Evolutionary conservation across 2,329 filamentous ascomycete genomes (phyloP), one percentile per base, ranked within the genome.

Genomic region (Aspergillus costaricaensis): DNA sequence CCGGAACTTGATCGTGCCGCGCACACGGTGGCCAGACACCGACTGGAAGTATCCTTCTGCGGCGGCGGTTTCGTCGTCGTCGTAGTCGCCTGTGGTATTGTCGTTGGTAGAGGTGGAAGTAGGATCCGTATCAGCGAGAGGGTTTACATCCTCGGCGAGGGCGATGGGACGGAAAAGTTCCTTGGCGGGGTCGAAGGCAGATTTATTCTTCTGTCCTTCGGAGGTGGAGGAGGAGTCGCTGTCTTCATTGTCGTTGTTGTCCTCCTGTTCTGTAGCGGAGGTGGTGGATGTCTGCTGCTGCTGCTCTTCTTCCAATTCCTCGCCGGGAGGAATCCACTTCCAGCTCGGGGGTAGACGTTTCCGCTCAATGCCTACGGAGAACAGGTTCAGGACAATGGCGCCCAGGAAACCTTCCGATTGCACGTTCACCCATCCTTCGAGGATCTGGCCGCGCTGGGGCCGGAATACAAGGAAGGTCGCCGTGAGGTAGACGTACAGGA

Each of bases 331-430:
- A 15, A 91, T 83, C 89, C 92, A 98, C 62, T 81, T 86, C 95
- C 94, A 99, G 23, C 85, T 84, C 14, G 80, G 76, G 0, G 95
- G 95, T 15, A 99, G 81, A 38, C 91, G 83, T 62, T 85, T 86
- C 21, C 88, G 83, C 69, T 94, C 90, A 61, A 99, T 91, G 47
- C 89, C 91, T 1, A 94, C 91, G 67, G 95, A 96, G 82, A 98
- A 98, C 66, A 92, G 86, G 75, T 94, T 94, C 78, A 92, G 93
- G 74, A 92, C 95, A 10, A 96, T 87, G 2, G 97, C 85, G 19
- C 94, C 93, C 6, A 99, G 83, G 72, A 97, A 92, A 6, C 91
- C 92, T 68, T 95, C 91, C 51, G 90, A 94, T 73, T 96, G 91
- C 30, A 97, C 82, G 70, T 94, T 95, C 58, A 97, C 85, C 67